Base-by-base conservation (phyloP, 2,329 filamentous ascomycete species). In the Domatiomyces catenatus region DNA sequence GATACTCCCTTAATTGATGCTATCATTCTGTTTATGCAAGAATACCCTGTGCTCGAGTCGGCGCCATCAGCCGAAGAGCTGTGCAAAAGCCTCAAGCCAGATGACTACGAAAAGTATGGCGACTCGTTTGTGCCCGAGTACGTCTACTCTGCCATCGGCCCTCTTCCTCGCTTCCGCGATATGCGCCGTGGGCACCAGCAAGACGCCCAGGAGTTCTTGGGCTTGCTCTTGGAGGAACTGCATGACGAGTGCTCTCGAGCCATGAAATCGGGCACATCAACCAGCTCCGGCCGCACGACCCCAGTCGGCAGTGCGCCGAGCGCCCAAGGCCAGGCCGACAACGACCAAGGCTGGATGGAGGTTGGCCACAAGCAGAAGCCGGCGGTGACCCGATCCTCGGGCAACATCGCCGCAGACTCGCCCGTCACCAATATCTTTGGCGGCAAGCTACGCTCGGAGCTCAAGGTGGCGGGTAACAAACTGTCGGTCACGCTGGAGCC, bases 121-220 rank as follows among this genome's bases (percentile, higher is more conserved):
- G 88, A 95, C 50, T 77, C 89, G 2, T 89, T 98, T 54, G 90
- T 81, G 18, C 92, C 92, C 0, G 88, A 95, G 62, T 94, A 93
- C 65, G 86, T 98, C 18, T 98, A 96, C 63, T 84, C 94, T 54
- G 86, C 88, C 42, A 94, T 96, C 62, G 81, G 84, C 60, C 80
- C 84, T 60, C 74, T 95, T 51, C 83, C 88, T 44, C 81, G 88
- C 49, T 98, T 98, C 67, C 82, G 86, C 20, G 86, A 84, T 62
- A 95, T 98, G 88, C 82, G 85, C 64, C 84, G 88, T 54, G 92
- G 92, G 15, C 90, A 95, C 60, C 92, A 98, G 65, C 90, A 98
- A 71, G 92, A 98, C 69, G 92, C 92, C 1, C 88, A 98, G 63
- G 92, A 98, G 63, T 98, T 98, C 59, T 72, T 98, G 20, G 90